Conservation (phyloP, 371 early-diverging fungal species). For the Apophysomyces trapeziformis region DNA sequence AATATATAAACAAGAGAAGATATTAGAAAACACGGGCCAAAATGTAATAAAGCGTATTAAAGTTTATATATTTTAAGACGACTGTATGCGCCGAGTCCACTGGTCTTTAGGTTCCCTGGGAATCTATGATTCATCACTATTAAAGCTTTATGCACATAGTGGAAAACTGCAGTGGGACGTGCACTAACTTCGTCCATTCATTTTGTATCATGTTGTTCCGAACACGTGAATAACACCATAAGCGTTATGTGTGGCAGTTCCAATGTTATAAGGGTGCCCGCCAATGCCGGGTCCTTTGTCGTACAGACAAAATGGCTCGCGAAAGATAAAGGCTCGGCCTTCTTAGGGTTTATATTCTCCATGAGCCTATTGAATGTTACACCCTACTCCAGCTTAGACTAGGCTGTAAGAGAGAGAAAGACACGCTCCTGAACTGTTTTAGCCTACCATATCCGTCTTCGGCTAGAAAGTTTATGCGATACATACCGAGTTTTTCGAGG, state of each 20-base stretch:
- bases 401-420: not conserved
- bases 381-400: not conserved
- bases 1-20: not conserved
- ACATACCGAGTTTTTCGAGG: not conserved
- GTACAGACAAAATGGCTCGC: not conserved
- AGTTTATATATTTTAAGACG: too few species aligned
- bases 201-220: too few species aligned
- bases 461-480: constrained; percentile 10
- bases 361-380: not conserved
- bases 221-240: constrained; percentile 9
- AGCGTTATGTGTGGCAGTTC: not conserved
- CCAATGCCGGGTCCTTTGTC: constrained; percentile 8
- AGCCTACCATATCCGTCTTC: not conserved
- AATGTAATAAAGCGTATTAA: too few species aligned
- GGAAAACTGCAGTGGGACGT: not conserved
- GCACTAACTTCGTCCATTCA: not conserved
- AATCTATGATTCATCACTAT: too few species aligned
- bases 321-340: too few species aligned
- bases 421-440: constrained; percentile 5
- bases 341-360: too few species aligned
- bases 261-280: not conserved
- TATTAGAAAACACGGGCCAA: not conserved
- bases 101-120: too few species aligned
- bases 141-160: too few species aligned
- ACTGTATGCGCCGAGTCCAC: too few species aligned